Evolutionary conservation across 805 yeast species (phyloP).

Genomic region (Nakazawaea laoshanensis): DNA sequence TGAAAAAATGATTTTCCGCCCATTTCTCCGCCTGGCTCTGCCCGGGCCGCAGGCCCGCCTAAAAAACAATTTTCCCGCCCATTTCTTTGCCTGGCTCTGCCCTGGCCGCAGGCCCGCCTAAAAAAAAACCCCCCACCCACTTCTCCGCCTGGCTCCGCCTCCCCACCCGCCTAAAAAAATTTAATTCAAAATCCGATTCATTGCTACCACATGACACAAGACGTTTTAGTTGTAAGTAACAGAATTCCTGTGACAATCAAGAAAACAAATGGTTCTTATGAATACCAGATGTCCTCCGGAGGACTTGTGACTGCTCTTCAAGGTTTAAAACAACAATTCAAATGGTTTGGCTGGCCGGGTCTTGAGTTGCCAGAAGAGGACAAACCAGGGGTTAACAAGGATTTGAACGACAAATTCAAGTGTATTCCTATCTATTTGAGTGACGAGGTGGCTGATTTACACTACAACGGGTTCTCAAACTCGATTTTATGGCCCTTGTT

Average conservation of each 20-base stretch:
- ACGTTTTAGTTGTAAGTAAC: slow-evolving; percentile 88
- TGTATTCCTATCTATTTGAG: slow-evolving; percentile 85
- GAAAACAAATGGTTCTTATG: slow-evolving; percentile 54
- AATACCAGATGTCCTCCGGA: slow-evolving; percentile 91
- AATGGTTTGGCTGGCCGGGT: slow-evolving; percentile 99
- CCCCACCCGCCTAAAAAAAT: too few relatives aligned
- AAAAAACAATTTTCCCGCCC: too few relatives aligned
- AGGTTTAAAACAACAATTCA: slow-evolving; percentile 82
- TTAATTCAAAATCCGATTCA: too few relatives aligned
- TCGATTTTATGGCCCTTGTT: slow-evolving; percentile 96
- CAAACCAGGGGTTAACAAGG: slow-evolving; percentile 57
- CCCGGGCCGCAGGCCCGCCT: too few relatives aligned
- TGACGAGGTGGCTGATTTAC: slow-evolving; percentile 90
- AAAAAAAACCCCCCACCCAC: too few relatives aligned
- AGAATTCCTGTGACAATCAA: slow-evolving; percentile 91
- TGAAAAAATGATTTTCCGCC: too few relatives aligned
- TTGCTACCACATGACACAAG: too few relatives aligned
- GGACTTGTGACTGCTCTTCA: slow-evolving; percentile 95
- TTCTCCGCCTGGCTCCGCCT: too few relatives aligned
- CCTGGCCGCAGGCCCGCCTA: too few relatives aligned
- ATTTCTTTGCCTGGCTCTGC: too few relatives aligned
- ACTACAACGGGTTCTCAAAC: slow-evolving; percentile 93
- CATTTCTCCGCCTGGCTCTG: too few relatives aligned
- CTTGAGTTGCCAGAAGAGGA: slow-evolving; percentile 77
- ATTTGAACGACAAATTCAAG: slow-evolving; percentile 67